Percentiles rank a stretch among this genome's conserved stretches.
phyloP scores from a whole-genome alignment of 768 basidiomycete species.

The Boletus pseudopeckii region DNA sequence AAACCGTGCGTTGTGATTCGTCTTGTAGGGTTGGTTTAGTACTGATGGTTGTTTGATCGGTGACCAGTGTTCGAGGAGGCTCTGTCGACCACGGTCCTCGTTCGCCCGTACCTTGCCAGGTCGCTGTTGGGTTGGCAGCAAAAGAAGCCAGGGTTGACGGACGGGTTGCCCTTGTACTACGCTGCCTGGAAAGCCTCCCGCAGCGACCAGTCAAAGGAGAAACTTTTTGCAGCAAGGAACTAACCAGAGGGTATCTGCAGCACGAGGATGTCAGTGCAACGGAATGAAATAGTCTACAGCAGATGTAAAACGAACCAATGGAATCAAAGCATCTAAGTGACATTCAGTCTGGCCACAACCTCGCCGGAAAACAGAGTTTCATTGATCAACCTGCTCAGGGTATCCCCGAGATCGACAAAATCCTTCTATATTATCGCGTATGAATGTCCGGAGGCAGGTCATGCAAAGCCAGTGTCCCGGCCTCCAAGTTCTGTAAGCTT shows the following conservation, averaged over 20 bases:
- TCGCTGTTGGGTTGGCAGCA: conserved; percentile 34
- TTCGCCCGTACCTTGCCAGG: conserved; percentile 25
- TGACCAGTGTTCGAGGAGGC: conserved; percentile 21
- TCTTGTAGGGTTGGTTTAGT: not conserved
- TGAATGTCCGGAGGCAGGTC: conserved; percentile 6
- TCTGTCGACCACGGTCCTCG: conserved; percentile 15
- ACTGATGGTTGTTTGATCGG: not conserved
- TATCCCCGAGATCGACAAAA: not conserved
- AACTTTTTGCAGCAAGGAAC: not conserved
- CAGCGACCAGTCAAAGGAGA: conserved; percentile 5
- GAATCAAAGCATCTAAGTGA: not conserved
- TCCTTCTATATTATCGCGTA: conserved; percentile 8
- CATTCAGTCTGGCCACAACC: not conserved
- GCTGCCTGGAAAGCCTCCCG: conserved; percentile 21
- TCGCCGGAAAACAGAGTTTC: not conserved
- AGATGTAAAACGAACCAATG: not conserved
- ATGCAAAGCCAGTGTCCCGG: conserved; percentile 12
- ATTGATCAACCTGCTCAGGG: not conserved
- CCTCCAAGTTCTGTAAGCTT: conserved; percentile 5
- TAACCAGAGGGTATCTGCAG: not conserved
- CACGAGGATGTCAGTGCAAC: not conserved
- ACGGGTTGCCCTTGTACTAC: conserved; percentile 32
- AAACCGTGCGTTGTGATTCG: conserved; percentile 17
- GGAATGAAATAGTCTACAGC: not conserved
- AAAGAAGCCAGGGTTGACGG: conserved; percentile 31